These are phyloP conservation scores for Daldinia caldariorum DNA, from an alignment of 495 filamentous ascomycete species.

Conservation along the genomic window DNA sequence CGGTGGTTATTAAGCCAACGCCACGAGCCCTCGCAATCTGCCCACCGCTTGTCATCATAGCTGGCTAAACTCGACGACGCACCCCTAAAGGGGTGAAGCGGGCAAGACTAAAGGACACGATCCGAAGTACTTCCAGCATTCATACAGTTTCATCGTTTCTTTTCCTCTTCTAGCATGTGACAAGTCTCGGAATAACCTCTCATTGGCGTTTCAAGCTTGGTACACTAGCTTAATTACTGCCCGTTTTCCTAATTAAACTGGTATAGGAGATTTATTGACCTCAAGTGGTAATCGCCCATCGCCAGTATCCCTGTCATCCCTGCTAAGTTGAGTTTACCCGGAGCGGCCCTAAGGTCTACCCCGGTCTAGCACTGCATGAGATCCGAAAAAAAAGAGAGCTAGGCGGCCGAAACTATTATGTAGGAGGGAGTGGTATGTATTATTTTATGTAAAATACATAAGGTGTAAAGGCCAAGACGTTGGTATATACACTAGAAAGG, in stretches of 20 bases:
- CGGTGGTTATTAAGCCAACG: constrained; percentile 35
- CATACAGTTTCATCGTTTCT: too few relatives aligned
- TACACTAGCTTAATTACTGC: too few relatives aligned
- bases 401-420: constrained; percentile 26
- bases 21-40: constrained; percentile 29
- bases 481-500: background rate
- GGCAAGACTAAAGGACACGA: too few relatives aligned
- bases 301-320: constrained; percentile 15
- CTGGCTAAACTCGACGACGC: too few relatives aligned
- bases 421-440: background rate
- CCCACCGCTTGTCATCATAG: constrained; percentile 37
- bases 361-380: constrained; percentile 40
- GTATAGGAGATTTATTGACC: constrained; percentile 19
- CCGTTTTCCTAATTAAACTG: too few relatives aligned
- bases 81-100: too few relatives aligned
- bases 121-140: too few relatives aligned
- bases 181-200: too few relatives aligned
- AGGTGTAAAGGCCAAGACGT: constrained; percentile 15
- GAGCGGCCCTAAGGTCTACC: constrained; percentile 37
- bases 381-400: constrained; percentile 37
- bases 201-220: too few relatives aligned
- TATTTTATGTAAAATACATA: background rate
- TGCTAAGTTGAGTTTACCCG: constrained; percentile 41
- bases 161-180: too few relatives aligned
- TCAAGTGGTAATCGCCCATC: constrained; percentile 30